These are phyloP conservation scores for Edaphochlamys debaryana DNA, from an alignment of 139 green algal species.

Conservation along the genomic window DNA sequence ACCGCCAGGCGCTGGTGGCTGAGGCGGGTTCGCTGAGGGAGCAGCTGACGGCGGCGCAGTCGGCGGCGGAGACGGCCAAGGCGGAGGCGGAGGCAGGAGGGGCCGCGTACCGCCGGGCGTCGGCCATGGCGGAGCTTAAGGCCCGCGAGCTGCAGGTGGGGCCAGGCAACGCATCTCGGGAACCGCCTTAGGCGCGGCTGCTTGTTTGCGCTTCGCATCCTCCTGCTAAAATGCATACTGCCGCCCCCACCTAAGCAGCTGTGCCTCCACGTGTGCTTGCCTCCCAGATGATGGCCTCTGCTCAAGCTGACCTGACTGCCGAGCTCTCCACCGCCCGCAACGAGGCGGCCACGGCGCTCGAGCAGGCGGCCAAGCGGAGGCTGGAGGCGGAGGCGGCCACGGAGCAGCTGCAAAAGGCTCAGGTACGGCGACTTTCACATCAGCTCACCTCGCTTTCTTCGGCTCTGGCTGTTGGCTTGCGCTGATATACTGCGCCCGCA, in stretches of 20 bases:
- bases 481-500: not conserved
- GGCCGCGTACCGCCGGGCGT: not conserved
- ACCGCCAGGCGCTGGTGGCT: not conserved
- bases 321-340: not conserved
- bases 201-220: no score
- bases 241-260: no score
- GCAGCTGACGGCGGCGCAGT: constrained; percentile 3
- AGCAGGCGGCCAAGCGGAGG: not conserved
- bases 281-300: not conserved
- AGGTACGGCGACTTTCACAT: no score
- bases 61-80: not conserved
- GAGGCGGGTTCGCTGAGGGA: not conserved
- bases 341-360: not conserved
- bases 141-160: constrained; percentile 12
- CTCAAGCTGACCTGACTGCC: not conserved
- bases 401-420: not conserved
- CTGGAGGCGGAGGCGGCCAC: not conserved
- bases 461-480: no score
- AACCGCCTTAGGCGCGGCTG: no score
- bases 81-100: not conserved
- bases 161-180: no score
- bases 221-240: no score
- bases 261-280: not conserved
- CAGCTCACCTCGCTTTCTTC: no score
- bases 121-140: constrained; percentile 6